phyloP scores from a whole-genome alignment of 352 stramenopile species.

The Phytophthora idaei region DNA sequence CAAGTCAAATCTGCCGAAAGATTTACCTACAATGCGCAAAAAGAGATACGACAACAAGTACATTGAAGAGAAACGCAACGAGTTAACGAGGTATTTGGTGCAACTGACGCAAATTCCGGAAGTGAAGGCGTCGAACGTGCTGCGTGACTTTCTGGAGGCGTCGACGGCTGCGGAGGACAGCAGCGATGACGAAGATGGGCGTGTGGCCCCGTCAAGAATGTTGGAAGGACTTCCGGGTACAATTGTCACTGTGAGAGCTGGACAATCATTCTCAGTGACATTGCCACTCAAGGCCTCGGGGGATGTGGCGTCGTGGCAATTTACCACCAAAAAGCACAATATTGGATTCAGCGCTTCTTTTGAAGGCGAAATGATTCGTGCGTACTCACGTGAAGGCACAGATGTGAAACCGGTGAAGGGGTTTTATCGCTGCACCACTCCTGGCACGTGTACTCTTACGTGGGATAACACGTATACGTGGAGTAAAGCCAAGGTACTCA shows the following conservation, averaged over 20 bases:
- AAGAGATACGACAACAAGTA: conserved; percentile 81
- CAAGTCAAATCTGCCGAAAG: conserved; percentile 64
- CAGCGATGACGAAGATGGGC: conserved; percentile 59
- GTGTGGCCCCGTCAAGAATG: conserved; percentile 46
- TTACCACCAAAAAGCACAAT: conserved; percentile 82
- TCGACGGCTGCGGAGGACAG: conserved; percentile 47
- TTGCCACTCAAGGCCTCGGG: conserved; percentile 46
- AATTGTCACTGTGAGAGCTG: conserved; percentile 65
- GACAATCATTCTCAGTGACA: conserved; percentile 74
- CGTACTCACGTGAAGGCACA: conserved; percentile 73
- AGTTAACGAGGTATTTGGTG: conserved; percentile 65
- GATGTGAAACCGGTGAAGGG: conserved; percentile 68
- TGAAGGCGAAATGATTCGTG: conserved; percentile 57
- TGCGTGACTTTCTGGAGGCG: conserved; percentile 72
- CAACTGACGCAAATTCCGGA: conserved; percentile 58
- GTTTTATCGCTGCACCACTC: conserved; percentile 51
- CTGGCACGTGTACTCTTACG: conserved; percentile 68
- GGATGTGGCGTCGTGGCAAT: conserved; percentile 72
- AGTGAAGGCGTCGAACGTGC: conserved; percentile 57
- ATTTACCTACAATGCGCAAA: conserved; percentile 68
- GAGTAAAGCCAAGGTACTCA: conserved; percentile 75
- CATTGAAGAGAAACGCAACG: conserved; percentile 73
- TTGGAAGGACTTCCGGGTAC: conserved; percentile 63
- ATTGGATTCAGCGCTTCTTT: conserved; percentile 84
- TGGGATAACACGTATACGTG: conserved; percentile 89